Percentiles rank a stretch among this genome's conserved stretches.
Conservation (phyloP, 768 basidiomycete genomes). For the Tricholoma flavovirens region DNA sequence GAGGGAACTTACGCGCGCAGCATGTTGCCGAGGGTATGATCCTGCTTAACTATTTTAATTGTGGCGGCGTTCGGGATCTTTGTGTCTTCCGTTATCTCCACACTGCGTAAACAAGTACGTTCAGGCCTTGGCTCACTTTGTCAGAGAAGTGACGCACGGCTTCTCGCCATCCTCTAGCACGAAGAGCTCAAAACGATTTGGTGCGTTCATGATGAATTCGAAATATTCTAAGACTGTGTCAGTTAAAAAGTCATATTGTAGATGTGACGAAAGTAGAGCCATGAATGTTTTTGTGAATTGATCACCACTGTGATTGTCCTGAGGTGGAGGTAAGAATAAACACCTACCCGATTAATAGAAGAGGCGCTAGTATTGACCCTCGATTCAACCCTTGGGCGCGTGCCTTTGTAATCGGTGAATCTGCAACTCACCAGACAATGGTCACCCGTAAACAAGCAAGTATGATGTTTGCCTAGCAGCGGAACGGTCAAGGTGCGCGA, state of each 20-base stretch:
- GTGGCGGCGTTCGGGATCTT: constrained; percentile 98
- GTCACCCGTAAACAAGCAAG: too few relatives aligned
- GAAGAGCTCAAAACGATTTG: constrained; percentile 86
- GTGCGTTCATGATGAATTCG: constrained; percentile 71
- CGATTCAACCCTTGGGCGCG: too few relatives aligned
- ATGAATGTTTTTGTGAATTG: neutral
- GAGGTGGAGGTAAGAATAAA: neutral
- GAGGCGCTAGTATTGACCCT: too few relatives aligned
- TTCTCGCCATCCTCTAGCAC: constrained; percentile 92
- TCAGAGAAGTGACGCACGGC: constrained; percentile 54
- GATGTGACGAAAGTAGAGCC: neutral
- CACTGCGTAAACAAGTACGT: constrained; percentile 37
- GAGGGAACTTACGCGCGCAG: constrained; percentile 71
- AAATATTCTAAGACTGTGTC: neutral
- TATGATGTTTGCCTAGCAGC: too few relatives aligned
- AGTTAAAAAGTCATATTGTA: too few relatives aligned
- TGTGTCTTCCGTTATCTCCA: constrained; percentile 90
- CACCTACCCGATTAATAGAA: neutral
- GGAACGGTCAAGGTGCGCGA: too few relatives aligned
- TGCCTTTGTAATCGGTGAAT: too few relatives aligned
- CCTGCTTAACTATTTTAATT: constrained; percentile 91
- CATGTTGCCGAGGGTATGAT: constrained; percentile 96
- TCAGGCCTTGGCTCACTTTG: neutral
- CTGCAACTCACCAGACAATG: too few relatives aligned
- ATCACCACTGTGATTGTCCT: neutral